Evolutionary conservation across 768 basidiomycete genomes (phyloP), one percentile per base, ranked within the genome.

Genomic region (Nevesoporus exiguus): DNA sequence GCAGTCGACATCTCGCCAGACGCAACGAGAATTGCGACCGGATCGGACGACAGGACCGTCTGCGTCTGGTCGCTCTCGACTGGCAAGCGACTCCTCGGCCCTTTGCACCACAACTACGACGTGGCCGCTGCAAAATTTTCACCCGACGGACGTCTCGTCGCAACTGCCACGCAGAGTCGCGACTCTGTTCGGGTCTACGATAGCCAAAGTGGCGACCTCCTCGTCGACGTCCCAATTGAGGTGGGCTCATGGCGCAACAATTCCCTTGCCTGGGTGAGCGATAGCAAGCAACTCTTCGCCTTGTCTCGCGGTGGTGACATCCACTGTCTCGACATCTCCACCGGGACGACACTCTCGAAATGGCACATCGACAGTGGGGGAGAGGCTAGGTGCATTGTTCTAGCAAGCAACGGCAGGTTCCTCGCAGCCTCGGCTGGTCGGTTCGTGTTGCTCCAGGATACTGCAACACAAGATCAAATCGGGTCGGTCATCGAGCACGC

Each of bases 61-160:
- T 5, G 27, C 8, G 27, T 29, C 27, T 29, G 27, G 27, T 29
- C 27, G 27, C 27, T 29, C 5, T 29, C 8, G 27, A 29, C 27
- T 29, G 27, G 27, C 27, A 8, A 29, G 8, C 27, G 27, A 29
- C 27, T 29, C 1, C 17, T 52, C 1, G 21, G 24, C 1, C 44
- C 25, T 0, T 29, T 19, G 15, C 0, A 25, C 10, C 47, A 55
- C 42, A n/a, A 27, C 5, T 0, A 10, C 17, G 0, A 1, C 1
- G 19, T 51, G 3, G 27, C 7, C 3, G 33, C 44, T 2, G 44
- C 15, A 33, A 58, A 50, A 14, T 58, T 59, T 11, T 58, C 44
- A 0, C 55, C 51, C 2, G 5, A 57, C 11, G 55, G 50, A n/a
- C 15, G 1, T 5, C 11, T 24, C 34, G 3, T 59, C 1, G 56